Evolutionary conservation across 768 basidiomycete species (phyloP).

Genomic region (Mrakia gelida): DNA sequence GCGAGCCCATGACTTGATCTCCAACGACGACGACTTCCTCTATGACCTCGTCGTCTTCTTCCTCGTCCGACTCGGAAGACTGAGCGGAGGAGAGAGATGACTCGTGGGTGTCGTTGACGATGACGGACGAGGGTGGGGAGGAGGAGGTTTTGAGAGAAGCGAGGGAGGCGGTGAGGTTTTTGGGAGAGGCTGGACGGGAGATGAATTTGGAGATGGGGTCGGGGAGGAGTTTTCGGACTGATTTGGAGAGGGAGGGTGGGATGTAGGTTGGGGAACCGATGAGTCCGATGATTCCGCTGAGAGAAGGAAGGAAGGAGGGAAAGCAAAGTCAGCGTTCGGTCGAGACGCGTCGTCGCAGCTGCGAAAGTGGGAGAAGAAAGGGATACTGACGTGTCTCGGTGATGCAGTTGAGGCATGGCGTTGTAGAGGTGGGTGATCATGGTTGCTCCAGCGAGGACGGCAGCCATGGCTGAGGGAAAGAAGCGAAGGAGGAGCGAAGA

Average conservation of each 20-base stretch:
- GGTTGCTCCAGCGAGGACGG: conserved; percentile 64
- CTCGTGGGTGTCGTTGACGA: background rate
- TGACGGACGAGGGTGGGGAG: background rate
- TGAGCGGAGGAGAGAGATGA: background rate
- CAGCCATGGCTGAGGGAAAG: background rate
- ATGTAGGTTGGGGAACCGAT: conserved; percentile 54
- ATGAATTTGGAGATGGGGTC: background rate
- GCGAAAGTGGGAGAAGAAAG: background rate
- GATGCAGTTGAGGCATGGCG: conserved; percentile 67
- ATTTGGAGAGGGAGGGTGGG: background rate
- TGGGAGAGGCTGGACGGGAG: conserved; percentile 48
- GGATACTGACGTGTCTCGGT: conserved; percentile 26
- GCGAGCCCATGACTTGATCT: background rate
- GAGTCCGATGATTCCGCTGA: conserved; percentile 72
- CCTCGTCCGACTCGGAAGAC: conserved; percentile 51
- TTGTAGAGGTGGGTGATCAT: conserved; percentile 91
- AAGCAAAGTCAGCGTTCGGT: conserved; percentile 12
- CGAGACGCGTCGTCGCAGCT: too few species aligned
- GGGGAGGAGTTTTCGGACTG: conserved; percentile 9
- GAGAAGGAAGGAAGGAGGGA: conserved; percentile 45
- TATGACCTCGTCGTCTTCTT: background rate
- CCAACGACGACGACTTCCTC: background rate
- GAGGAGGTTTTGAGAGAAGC: conserved; percentile 33
- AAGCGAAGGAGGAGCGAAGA: background rate
- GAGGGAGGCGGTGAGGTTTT: conserved; percentile 47